Evolutionary conservation across 2,329 filamentous ascomycete genomes (phyloP), one percentile per base, ranked within the genome.

Genomic region (Penicillium sp.): DNA sequence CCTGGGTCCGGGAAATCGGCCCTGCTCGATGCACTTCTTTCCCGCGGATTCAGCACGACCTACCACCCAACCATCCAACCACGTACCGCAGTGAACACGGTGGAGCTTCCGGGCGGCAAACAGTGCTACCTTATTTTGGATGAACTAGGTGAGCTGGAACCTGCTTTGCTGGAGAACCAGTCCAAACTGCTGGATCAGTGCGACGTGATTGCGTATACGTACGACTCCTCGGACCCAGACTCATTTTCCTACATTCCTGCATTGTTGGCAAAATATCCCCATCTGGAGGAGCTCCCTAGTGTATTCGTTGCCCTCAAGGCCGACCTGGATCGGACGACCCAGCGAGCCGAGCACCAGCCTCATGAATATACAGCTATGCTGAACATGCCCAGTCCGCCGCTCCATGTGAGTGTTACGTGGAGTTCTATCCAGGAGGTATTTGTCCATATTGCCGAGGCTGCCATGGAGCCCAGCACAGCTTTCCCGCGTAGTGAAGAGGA

Each of bases 61-160:
- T 96, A 97, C 71, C 88, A 90, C 60, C 94, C 94, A 0, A 99
- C 94, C 3, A 97, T 99, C 73, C 94, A 96, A 70, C 92, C 94
- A 2, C 89, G 91, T 11, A 90, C 91, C 4, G 92, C 92, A 0
- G 94, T 99, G 63, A 97, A 99, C 72, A 96, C 91, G 57, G 94
- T 99, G 19, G 94, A 99, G 72, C 84, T 99, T 1, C 92, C 91
- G 45, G 94, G 94, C 10, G 94, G 94, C 50, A 96, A 96, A 73
- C 94, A 99, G 76, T 96, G 92, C 73, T 97, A 99, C 71, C 82
- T 99, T 34, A 97, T 99, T 58, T 81, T 97, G 25, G 91, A 96
- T 69, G 94, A 99, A 75, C 87, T 97, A 0, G 94, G 94, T 34
- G 92, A 97, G 74, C 81, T 96, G n/a, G 94, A 97, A 73, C 89